Percentiles rank a stretch among this genome's conserved stretches.
Conservation (phyloP, 2,329 filamentous ascomycete genomes). For the Alternaria sp. region DNA sequence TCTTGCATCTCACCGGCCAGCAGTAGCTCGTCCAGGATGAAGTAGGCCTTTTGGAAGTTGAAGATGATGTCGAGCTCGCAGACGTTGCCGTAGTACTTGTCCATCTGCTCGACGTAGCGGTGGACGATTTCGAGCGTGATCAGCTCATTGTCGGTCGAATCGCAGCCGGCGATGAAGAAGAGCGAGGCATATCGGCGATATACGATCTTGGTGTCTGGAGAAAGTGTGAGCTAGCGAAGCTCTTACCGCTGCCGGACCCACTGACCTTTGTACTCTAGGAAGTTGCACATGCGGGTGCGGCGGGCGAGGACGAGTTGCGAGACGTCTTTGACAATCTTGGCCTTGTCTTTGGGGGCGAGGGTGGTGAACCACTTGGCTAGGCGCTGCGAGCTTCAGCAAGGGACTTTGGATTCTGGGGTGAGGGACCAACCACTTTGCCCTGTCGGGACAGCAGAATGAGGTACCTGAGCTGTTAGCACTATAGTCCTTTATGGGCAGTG, state of each 20-base stretch:
- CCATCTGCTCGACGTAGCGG: constrained; percentile 99
- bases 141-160: constrained; percentile 96
- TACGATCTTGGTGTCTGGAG: constrained; percentile 91
- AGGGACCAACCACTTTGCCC: constrained; percentile 90
- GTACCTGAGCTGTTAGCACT: constrained; percentile 67
- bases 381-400: constrained; percentile 66
- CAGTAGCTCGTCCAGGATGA: constrained; percentile 95
- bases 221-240: constrained; percentile 34
- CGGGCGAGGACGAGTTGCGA: constrained; percentile 95
- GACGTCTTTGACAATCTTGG: constrained; percentile 99
- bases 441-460: constrained; percentile 96
- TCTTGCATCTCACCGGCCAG: constrained; percentile 97
- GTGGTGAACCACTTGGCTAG: constrained; percentile 99
- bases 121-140: constrained; percentile 99
- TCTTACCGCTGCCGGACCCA: constrained; percentile 21
- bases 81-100: constrained; percentile 99
- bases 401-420: constrained; percentile 31
- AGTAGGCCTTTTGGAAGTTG: constrained; percentile 99
- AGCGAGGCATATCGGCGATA: constrained; percentile 98
- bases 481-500: too few species aligned
- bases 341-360: constrained; percentile 95
- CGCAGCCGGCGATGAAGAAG: constrained; percentile 98
- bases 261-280: constrained; percentile 96
- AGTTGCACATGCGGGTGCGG: constrained; percentile 99
- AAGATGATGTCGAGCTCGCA: constrained; percentile 99